Evolutionary conservation across 2,329 filamentous ascomycete species (phyloP).

Genomic region (Arthrobotrys megalospora): DNA sequence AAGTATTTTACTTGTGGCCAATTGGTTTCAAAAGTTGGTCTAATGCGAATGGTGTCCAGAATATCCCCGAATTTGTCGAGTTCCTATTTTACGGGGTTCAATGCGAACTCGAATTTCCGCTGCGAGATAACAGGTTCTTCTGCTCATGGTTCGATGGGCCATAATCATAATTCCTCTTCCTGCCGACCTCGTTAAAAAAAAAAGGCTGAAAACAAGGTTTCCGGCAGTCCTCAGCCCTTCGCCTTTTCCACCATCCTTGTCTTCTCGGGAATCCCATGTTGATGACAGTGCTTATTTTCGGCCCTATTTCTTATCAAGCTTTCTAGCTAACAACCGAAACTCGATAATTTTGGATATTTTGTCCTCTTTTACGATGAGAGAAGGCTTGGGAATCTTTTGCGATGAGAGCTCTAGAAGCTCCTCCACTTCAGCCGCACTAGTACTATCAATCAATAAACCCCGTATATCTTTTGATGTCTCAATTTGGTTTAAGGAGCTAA

Average conservation of each 20-base stretch:
- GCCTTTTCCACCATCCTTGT: conserved; percentile 31
- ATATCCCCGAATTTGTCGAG: neutral
- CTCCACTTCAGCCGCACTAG: conserved; percentile 29
- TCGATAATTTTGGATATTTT: conserved; percentile 20
- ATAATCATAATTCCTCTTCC: conserved; percentile 5
- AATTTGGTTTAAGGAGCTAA: conserved; percentile 9
- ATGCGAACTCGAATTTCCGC: neutral
- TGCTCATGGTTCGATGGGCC: neutral
- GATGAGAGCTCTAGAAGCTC: conserved; percentile 23
- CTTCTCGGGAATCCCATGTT: conserved; percentile 8
- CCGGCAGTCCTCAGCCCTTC: conserved; percentile 39
- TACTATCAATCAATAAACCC: neutral
- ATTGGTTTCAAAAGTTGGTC: conserved; percentile 11
- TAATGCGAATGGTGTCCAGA: neutral
- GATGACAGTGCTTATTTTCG: conserved; percentile 30
- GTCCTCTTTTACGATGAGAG: neutral
- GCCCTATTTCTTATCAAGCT: conserved; percentile 13
- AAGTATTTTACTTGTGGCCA: conserved; percentile 9
- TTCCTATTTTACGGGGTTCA: neutral
- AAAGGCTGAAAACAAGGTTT: conserved; percentile 41
- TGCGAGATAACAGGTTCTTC: neutral
- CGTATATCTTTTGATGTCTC: neutral
- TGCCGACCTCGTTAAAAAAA: conserved; percentile 27
- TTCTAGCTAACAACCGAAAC: conserved; percentile 2
- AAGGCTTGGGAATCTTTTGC: neutral